These are phyloP conservation scores for Plasmodium falciparum DNA, from an alignment of 169 alveolate genomes.

Conservation along the genomic window DNA sequence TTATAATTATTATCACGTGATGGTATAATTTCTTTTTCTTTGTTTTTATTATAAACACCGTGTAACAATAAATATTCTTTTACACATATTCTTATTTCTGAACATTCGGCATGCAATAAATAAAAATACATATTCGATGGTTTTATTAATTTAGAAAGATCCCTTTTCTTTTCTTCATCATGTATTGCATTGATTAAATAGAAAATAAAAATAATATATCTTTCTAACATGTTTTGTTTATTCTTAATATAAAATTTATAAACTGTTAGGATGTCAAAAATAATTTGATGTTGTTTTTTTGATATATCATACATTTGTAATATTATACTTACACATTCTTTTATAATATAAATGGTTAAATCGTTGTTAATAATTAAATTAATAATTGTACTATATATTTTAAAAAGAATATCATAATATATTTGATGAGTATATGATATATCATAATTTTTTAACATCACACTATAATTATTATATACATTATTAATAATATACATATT, in stretches of 20 bases:
- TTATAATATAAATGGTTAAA: slow-evolving; percentile 41
- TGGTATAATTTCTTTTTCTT: neutral
- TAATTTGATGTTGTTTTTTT: slow-evolving; percentile 20
- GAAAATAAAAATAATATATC: slow-evolving; percentile 37
- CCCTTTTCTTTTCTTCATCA: slow-evolving; percentile 7
- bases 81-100: slow-evolving; percentile 22
- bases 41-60: neutral
- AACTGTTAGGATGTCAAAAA: slow-evolving; percentile 23
- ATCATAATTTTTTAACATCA: too few species aligned
- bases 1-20: neutral
- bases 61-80: slow-evolving; percentile 19
- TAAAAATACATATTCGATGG: slow-evolving; percentile 12
- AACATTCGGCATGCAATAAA: slow-evolving; percentile 16
- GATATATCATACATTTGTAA: slow-evolving; percentile 22
- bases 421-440: neutral
- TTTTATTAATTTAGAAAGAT: slow-evolving; percentile 22
- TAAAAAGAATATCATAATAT: slow-evolving; percentile 3
- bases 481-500: slow-evolving; percentile 1
- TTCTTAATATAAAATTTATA: slow-evolving; percentile 38
- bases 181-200: slow-evolving; percentile 21
- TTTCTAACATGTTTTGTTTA: slow-evolving; percentile 16
- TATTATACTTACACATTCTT: slow-evolving; percentile 46
- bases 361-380: slow-evolving; percentile 29
- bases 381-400: slow-evolving; percentile 36
- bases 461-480: neutral